phyloP scores from a whole-genome alignment of 73 alveolate species.

The Paramecium octaurelia region DNA sequence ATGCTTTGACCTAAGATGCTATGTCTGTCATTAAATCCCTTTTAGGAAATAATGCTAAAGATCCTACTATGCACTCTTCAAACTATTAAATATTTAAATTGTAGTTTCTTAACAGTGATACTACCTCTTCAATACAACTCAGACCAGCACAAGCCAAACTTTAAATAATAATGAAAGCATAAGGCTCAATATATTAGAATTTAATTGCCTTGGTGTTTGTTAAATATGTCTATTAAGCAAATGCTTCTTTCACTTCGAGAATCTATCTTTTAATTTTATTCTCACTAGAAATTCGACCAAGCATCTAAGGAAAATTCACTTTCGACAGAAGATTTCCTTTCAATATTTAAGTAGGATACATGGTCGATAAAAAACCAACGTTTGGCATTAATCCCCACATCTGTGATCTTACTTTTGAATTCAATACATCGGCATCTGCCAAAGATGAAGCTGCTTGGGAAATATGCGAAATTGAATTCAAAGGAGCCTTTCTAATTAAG shows the following conservation, averaged over 20 bases:
- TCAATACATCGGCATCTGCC: constrained; percentile 30
- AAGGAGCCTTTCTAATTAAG: neutral
- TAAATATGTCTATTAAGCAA: neutral
- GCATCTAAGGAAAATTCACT: neutral
- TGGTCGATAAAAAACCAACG: constrained; percentile 25
- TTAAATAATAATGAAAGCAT: neutral
- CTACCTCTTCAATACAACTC: neutral
- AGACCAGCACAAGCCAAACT: neutral
- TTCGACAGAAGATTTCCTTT: neutral
- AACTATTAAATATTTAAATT: neutral
- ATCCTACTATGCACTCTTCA: neutral
- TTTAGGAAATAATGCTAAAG: neutral
- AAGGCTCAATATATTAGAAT: neutral
- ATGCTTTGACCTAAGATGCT: neutral
- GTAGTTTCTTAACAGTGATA: neutral
- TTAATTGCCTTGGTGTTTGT: constrained; percentile 22
- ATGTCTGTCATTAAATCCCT: neutral
- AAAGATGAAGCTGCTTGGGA: constrained; percentile 17
- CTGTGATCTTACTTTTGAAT: constrained; percentile 23
- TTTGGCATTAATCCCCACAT: constrained; percentile 47
- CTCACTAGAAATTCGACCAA: constrained; percentile 5
- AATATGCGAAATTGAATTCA: neutral
- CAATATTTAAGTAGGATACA: constrained; percentile 22
- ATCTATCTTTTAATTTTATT: constrained; percentile 31
- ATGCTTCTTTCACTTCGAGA: constrained; percentile 5